Evolutionary conservation across 176 grass and related monocot genomes (phyloP).

Genomic region (Oryza australiensis): DNA sequence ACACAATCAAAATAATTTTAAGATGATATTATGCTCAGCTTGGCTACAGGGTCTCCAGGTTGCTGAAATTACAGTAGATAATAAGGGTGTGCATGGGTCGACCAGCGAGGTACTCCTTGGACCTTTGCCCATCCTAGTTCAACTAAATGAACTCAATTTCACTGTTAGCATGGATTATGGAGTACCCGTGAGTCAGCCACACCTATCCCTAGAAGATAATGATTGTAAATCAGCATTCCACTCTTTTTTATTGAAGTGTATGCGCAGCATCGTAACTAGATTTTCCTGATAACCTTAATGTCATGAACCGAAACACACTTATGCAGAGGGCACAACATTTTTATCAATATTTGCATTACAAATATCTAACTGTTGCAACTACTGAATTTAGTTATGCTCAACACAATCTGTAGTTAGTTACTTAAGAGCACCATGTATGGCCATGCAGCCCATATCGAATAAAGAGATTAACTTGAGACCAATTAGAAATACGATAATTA

Average conservation of each 20-base stretch:
- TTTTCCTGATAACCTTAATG: background rate
- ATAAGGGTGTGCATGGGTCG: background rate
- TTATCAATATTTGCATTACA: background rate
- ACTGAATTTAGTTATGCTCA: background rate
- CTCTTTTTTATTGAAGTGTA: background rate
- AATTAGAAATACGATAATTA: background rate
- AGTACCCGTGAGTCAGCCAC: background rate
- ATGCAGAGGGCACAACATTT: background rate
- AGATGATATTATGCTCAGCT: background rate
- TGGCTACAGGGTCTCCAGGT: background rate
- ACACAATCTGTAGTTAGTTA: background rate
- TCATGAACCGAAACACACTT: background rate
- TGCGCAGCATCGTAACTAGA: background rate
- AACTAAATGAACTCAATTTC: background rate
- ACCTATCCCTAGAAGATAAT: background rate
- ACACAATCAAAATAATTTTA: slow-evolving; percentile 28
- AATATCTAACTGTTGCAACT: background rate
- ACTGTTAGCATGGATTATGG: background rate
- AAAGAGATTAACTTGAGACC: background rate
- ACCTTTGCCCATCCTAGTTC: background rate
- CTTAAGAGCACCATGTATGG: background rate
- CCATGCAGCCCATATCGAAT: background rate
- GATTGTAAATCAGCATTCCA: background rate
- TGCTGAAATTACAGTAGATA: background rate
- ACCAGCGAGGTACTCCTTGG: background rate